phyloP scores from a whole-genome alignment of 495 filamentous ascomycete species.

The Penicillium riverlandense region DNA sequence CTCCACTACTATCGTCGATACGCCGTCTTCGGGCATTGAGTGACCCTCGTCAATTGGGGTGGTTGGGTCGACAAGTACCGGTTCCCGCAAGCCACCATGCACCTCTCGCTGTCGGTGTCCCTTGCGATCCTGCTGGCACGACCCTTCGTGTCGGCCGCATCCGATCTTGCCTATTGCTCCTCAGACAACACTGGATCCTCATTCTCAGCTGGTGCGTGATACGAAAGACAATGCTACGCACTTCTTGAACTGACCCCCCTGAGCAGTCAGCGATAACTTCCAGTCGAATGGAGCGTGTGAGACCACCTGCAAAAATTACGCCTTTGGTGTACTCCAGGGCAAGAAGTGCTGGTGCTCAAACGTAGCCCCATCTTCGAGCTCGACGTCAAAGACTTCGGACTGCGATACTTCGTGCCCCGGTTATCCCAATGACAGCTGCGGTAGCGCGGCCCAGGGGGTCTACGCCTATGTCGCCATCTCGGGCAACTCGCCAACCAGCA shows the following conservation, averaged over 20 bases:
- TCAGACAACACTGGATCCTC: slow-evolving; percentile 38
- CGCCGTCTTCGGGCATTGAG: not conserved
- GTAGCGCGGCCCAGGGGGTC: slow-evolving; percentile 41
- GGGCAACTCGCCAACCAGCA: slow-evolving; percentile 24
- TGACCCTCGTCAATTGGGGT: not conserved
- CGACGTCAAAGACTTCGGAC: slow-evolving; percentile 22
- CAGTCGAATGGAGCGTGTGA: slow-evolving; percentile 63
- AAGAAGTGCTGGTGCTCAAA: slow-evolving; percentile 72
- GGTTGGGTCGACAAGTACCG: not conserved
- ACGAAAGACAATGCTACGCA: too few species aligned
- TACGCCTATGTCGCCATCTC: slow-evolving; percentile 51
- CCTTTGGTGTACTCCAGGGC: slow-evolving; percentile 60
- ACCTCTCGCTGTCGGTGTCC: slow-evolving; percentile 5
- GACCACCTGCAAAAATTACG: slow-evolving; percentile 50
- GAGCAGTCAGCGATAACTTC: slow-evolving; percentile 44
- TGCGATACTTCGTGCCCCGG: slow-evolving; percentile 61
- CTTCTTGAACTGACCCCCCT: too few species aligned
- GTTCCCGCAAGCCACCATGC: slow-evolving; percentile 9
- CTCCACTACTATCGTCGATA: not conserved
- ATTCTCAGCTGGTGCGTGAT: slow-evolving; percentile 20
- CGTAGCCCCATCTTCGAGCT: slow-evolving; percentile 47
- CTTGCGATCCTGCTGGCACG: slow-evolving; percentile 8
- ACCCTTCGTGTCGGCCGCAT: slow-evolving; percentile 10
- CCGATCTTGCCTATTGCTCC: slow-evolving; percentile 35
- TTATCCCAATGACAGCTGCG: slow-evolving; percentile 58